A percentile compares a stretch with the other conserved stretches of the same genome.
These are phyloP conservation scores for Isabelozyma heimii DNA, from an alignment of 805 yeast genomes.

Conservation along the genomic window DNA sequence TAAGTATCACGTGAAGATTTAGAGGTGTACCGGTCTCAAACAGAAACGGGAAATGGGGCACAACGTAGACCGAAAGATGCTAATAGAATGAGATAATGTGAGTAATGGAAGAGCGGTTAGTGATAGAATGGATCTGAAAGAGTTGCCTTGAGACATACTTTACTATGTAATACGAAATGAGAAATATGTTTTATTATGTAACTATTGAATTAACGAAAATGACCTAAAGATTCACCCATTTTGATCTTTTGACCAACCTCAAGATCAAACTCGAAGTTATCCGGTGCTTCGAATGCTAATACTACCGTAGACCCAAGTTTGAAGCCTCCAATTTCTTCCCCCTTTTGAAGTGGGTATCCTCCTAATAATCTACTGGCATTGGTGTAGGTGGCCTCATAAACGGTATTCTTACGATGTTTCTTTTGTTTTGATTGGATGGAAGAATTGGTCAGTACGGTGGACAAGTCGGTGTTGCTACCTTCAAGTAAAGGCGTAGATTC, in stretches of 20 bases:
- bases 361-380: conserved; percentile 73
- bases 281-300: conserved; percentile 93
- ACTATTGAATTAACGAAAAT: conserved; percentile 11
- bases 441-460: conserved; percentile 9
- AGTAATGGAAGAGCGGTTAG: too few relatives aligned
- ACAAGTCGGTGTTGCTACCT: conserved; percentile 5
- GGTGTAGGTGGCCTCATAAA: conserved; percentile 90
- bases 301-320: conserved; percentile 97
- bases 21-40: too few relatives aligned
- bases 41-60: background rate
- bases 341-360: conserved; percentile 86
- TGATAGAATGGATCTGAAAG: too few relatives aligned
- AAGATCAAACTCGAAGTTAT: conserved; percentile 65
- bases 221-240: conserved; percentile 82
- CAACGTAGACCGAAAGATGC: background rate
- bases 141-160: too few relatives aligned
- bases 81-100: too few relatives aligned
- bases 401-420: conserved; percentile 66
- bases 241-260: conserved; percentile 73
- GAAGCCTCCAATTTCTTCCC: conserved; percentile 97
- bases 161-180: too few relatives aligned
- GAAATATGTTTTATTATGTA: background rate
- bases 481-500: conserved; percentile 32
- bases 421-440: conserved; percentile 21
- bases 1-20: background rate